These are phyloP conservation scores for Phytophthora hibernalis DNA, from an alignment of 352 stramenopile species.

Conservation along the genomic window DNA sequence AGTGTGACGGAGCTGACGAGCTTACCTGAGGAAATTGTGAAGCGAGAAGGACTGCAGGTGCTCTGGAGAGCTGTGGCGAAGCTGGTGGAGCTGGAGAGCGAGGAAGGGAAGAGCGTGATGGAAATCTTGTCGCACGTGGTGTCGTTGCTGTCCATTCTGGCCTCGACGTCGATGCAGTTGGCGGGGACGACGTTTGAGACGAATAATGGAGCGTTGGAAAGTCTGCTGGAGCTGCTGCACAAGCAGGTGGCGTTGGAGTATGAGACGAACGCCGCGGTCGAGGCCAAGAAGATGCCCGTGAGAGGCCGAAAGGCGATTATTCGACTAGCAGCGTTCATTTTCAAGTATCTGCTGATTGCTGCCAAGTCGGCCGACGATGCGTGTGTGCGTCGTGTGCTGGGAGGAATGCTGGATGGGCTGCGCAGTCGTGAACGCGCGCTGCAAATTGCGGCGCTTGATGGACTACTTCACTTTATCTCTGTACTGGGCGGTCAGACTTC, in stretches of 20 bases:
- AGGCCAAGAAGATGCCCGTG: conserved; percentile 39
- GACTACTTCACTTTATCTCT: conserved; percentile 80
- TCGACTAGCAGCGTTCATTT: conserved; percentile 76
- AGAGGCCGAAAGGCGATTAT: conserved; percentile 66
- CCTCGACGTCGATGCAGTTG: conserved; percentile 65
- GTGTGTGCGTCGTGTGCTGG: conserved; percentile 61
- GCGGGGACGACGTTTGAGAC: conserved; percentile 37
- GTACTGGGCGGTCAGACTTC: conserved; percentile 36
- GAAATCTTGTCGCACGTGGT: conserved; percentile 57
- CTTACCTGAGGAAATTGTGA: conserved; percentile 63
- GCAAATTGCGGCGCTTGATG: conserved; percentile 77
- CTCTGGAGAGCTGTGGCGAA: conserved; percentile 55
- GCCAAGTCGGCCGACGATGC: conserved; percentile 50
- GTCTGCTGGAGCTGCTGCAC: conserved; percentile 54
- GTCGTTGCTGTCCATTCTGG: conserved; percentile 59
- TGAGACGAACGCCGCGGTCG: conserved; percentile 15
- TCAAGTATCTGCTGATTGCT: conserved; percentile 72
- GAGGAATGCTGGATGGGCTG: conserved; percentile 72
- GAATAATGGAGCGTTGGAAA: conserved; percentile 29
- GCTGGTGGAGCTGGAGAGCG: conserved; percentile 40
- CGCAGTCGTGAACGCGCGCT: conserved; percentile 68
- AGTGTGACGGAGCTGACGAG: conserved; percentile 59
- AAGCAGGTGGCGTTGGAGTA: conserved; percentile 66
- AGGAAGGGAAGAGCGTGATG: conserved; percentile 25
- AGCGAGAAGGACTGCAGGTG: conserved; percentile 60